Evolutionary conservation across 495 filamentous ascomycete genomes (phyloP).

Genomic region (Aspergillus bridgeri): DNA sequence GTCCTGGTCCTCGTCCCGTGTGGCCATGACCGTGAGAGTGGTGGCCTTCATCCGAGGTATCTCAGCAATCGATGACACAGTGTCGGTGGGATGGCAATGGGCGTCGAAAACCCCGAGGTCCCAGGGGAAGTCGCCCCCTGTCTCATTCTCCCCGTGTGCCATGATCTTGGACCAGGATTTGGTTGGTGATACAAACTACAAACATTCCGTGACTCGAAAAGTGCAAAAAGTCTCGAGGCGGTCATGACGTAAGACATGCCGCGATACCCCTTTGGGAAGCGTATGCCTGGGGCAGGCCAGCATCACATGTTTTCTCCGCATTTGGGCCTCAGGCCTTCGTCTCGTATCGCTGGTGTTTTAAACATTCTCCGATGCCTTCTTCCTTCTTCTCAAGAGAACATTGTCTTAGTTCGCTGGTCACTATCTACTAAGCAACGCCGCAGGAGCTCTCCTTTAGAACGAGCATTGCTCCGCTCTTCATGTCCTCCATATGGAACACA

Average conservation of each 20-base stretch:
- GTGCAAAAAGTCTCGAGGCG: not conserved
- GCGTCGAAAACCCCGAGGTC: conserved; percentile 82
- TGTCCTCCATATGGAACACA: conserved; percentile 47
- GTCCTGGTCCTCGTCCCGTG: conserved; percentile 79
- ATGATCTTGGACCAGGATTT: conserved; percentile 11
- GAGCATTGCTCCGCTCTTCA: conserved; percentile 19
- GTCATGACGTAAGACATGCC: conserved; percentile 13
- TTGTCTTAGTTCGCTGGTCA: not conserved
- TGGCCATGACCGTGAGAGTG: conserved; percentile 83
- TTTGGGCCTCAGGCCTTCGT: conserved; percentile 6
- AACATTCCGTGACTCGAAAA: not conserved
- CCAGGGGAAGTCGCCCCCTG: conserved; percentile 65
- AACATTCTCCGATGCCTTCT: too few species aligned
- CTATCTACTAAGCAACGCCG: not conserved
- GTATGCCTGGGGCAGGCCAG: conserved; percentile 14
- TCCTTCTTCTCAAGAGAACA: not conserved
- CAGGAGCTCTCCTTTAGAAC: not conserved
- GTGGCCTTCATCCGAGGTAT: conserved; percentile 76
- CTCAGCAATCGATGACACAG: conserved; percentile 64
- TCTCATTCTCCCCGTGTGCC: conserved; percentile 15
- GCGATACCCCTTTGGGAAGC: not conserved
- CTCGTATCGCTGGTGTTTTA: too few species aligned
- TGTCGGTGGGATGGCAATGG: conserved; percentile 98
- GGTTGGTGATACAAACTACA: not conserved
- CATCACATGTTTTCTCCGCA: conserved; percentile 36